Evolutionary conservation across 176 grass and related monocot species (phyloP), one percentile per base, ranked within the genome.

Genomic region (Cenchrus americanus): DNA sequence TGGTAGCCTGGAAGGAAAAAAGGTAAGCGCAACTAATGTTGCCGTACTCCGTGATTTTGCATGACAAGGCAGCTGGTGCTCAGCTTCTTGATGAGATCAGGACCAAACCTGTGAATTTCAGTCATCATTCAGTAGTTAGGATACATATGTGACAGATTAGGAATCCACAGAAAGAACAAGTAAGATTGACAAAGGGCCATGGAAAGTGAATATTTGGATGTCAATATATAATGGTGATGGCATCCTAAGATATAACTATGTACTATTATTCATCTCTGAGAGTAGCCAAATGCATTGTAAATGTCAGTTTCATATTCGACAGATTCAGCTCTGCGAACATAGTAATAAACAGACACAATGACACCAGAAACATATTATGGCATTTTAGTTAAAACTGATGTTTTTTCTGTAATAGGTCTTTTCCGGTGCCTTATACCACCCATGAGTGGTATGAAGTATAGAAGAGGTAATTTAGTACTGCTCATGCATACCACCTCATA

Each of bases 51-150:
- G 78, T 97, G 94, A 83, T 94, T 94, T 94, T 97, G 90, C 90
- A 97, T 94, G 71, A 89, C 88, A 69, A 97, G 87, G 78, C 94
- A 94, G 62, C 81, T 85, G 73, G 81, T 97, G 77, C 92, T 94
- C 49, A 97, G 80, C 86, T 94, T 94, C 87, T 84, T 79, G 67
- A 94, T 77, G 77, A 97, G 87, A 26, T 94, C 80, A 75, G 47
- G 58, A 54, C 89, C 83, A 72, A 97, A 94, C 66, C 92, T 97
- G 90, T 8, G 61, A 84, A 92, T 21, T 55, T 19, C 14, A 73
- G 50, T 50, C 24, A 48, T 3, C 22, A 50, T 13, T 50, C 46
- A 72, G 22, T 50, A 72, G 22, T 17, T 27, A 5, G 48, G 18
- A 18, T 55, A 5, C 80, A 55, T 73, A 67, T 18, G 53, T 37